Base-by-base conservation (phyloP, 2,329 filamentous ascomycete species). In the Talaromyces sp. region DNA sequence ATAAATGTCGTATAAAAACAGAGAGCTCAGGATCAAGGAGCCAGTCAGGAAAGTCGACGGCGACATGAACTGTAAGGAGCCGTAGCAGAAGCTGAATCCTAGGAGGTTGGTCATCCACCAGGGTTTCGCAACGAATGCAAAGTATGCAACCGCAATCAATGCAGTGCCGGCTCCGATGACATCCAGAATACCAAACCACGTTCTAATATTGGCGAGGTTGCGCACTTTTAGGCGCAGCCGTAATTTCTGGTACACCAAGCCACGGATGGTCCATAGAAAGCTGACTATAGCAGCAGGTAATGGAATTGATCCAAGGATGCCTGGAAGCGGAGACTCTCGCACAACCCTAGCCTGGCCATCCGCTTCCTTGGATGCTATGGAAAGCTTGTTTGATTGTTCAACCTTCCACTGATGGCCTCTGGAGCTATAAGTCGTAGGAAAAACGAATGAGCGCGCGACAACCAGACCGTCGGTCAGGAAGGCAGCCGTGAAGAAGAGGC, bases 1-100 rank as follows among this genome's bases (percentile, higher is more conserved):
- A 73, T 95, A 87, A 55, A 99, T 93, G 71, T 99, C 93, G 70
- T 99, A 99, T 70, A 96, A 86, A 78, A 98, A 98, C 0, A 98
- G 80, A 0, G 89, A 90, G 10, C 81, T 78, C 1, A 98, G 80
- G 10, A 98, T 86, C 50, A 93, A 75, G 7, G 88, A 89, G 0
- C 91, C 91, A 0, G 90, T 96, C 58, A 84, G 78, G 70, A 97
- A 96, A 0, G 91, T 93, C 0, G 92, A 96, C 0, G 93, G 92
- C 1, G 92, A 96, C 79, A 98, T 86, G 58, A 96, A 78, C 67
- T 93, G 86, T 59, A 97, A 82, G 4, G 90, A 86, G 8, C 85
- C 84, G 69, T 98, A 97, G 65, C 89, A 93, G 77, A 96, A 91
- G 6, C 89, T 89, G 66, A 93, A 91, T 0, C 91, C 93, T 68